A percentile compares a stretch with the other conserved stretches of the same genome.
Conservation (phyloP, 371 early-diverging fungal genomes). For the Mucor piriformis region DNA sequence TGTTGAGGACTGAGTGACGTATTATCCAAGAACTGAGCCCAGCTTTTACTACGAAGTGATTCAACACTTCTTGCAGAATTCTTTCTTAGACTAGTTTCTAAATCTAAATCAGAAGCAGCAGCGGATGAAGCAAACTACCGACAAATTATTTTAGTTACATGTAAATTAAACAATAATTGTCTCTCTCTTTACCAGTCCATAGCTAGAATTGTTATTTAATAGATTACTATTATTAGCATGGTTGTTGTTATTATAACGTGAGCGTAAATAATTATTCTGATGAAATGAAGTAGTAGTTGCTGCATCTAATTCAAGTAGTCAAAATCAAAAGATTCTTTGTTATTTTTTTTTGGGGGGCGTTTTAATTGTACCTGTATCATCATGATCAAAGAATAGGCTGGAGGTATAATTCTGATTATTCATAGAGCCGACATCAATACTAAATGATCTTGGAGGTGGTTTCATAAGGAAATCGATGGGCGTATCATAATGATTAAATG, state of each 20-base stretch:
- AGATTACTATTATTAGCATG: background rate
- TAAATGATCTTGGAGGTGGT: slow-evolving; percentile 32
- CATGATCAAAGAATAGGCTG: background rate
- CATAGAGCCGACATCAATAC: slow-evolving; percentile 39
- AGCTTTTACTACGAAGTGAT: slow-evolving; percentile 48
- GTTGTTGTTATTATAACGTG: slow-evolving; percentile 2
- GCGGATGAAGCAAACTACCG: slow-evolving; percentile 15
- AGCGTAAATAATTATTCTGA: slow-evolving; percentile 11
- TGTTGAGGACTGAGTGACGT: background rate
- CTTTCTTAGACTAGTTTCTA: slow-evolving; percentile 37
- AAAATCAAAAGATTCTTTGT: background rate
- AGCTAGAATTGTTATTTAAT: slow-evolving; percentile 13
- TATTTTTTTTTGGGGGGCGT: background rate
- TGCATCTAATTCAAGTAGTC: background rate
- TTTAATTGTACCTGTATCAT: slow-evolving; percentile 1
- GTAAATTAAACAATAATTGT: background rate
- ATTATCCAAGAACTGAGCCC: slow-evolving; percentile 48
- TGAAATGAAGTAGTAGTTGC: slow-evolving; percentile 4
- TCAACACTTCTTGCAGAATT: slow-evolving; percentile 39
- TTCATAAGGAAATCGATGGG: slow-evolving; percentile 22
- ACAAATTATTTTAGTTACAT: background rate
- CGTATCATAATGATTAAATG: slow-evolving; percentile 2
- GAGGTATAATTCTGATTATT: slow-evolving; percentile 13
- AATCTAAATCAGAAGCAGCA: slow-evolving; percentile 46
- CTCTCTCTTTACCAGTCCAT: slow-evolving; percentile 23